Conservation (phyloP, 2,329 filamentous ascomycete species). For the Neonectria sp. region DNA sequence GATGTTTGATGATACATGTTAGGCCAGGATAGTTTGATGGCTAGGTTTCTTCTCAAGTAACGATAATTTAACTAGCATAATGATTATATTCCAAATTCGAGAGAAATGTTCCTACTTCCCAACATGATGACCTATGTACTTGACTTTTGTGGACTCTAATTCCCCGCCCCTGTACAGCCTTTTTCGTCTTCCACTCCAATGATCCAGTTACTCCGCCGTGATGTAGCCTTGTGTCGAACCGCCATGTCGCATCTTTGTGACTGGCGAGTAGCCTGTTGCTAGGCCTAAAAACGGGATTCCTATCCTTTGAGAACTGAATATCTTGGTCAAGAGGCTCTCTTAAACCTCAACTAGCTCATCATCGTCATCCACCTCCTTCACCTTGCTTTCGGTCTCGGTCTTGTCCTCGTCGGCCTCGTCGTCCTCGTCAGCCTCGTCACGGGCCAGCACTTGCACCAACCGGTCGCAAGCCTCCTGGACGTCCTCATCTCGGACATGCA, state of each 20-base stretch:
- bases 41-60: conserved; percentile 1
- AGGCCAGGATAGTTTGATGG: conserved; percentile 2
- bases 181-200: background rate
- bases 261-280: background rate
- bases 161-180: background rate
- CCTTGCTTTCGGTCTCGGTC: conserved; percentile 51
- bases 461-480: conserved; percentile 90
- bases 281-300: background rate
- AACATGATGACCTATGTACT: conserved; percentile 13
- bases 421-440: conserved; percentile 74
- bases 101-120: conserved; percentile 2
- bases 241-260: background rate
- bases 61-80: conserved; percentile 25
- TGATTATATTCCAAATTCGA: conserved; percentile 14
- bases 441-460: conserved; percentile 89
- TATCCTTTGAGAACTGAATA: background rate
- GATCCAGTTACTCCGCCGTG: background rate
- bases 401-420: conserved; percentile 60
- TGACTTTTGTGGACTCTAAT: conserved; percentile 6
- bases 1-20: conserved; percentile 24
- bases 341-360: conserved; percentile 70
- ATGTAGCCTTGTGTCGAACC: background rate
- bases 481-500: conserved; percentile 81
- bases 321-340: background rate
- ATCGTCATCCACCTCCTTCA: conserved; percentile 66